Evolutionary conservation across 2,329 filamentous ascomycete species (phyloP), one percentile per base, ranked within the genome.

Genomic region (Orbilia quercus): DNA sequence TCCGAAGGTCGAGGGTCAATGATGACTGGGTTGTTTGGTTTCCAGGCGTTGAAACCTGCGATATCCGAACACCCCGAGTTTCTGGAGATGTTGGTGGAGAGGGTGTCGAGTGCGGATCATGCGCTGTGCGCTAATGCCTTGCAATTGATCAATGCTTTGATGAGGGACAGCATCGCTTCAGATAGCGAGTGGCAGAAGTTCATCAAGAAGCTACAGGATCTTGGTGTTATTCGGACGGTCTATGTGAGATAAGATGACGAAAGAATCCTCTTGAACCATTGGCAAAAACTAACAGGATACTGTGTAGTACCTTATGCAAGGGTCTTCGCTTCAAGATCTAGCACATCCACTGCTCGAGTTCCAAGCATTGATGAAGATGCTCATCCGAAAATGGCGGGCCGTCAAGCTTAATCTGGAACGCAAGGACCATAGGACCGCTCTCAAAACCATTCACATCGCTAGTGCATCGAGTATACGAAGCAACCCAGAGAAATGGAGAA

Each of bases 111-210:
- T 16, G 94, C 93, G 48, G 95, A 99, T 80, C 95, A 99, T 82
- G 91, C 93, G 2, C 85, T 99, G 28, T 98, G 95, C 82, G 94
- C 92, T 75, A 98, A 97, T 82, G 91, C 95, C 0, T 85, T 99
- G 60, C 95, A 96, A 84, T 84, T 99, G 66, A 91, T 99, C 81
- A 99, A 99, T 80, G 92, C 94, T 0, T 84, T 99, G 50, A 96
- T 98, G 83, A 87, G 95, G 58, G 95, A 99, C 80, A 91, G 92
- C 3, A 88, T 98, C 57, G 90, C 90, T 25, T 89, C 87, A 78
- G 91, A 94, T 58, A 88, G 91, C 73, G 94, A 98, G 78, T 98
- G 95, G 93, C 91, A 92, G 53, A 95, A 91, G 78, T 96, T 98
- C 78, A 93, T 99, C 81, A 96, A 96, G 83, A 86, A 89, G 75